Base-by-base conservation (phyloP, 805 yeast species). In the Schwanniomyces vanrijiae region DNA sequence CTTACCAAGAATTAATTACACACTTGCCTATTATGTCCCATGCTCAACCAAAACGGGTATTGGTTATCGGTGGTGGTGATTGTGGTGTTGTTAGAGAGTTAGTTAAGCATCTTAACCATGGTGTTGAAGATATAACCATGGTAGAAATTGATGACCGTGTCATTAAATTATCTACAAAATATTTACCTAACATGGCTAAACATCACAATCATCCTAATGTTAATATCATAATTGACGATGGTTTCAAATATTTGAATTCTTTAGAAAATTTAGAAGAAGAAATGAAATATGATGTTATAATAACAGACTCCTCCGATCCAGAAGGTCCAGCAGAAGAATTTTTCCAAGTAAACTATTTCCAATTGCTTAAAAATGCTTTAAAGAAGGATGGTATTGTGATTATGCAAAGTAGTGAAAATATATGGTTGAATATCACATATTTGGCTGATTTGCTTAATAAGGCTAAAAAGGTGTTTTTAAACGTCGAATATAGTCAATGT, bases 61-160 rank as follows among this genome's bases (percentile, higher is more conserved):
- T 90, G 43, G 94, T 90, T 25, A 88, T 90, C 57, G 97, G 97
- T 22, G 97, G 97, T 21, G 97, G 97, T 37, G 97, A 90, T 65
- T 96, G 97, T 53, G 97, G 97, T 51, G 96, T 90, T 18, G 70
- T 91, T 31, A 78, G 97, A 58, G 97, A 90, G 65, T 84, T 88
- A 14, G 81, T 89, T 40, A 91, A 90, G 68, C 92, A 87, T 60
- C 56, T 69, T 25, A 65, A 64, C 11, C 71, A 72, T 34, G 73
- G 76, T 5, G 77, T 84, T 3, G 84, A 86, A 54, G 66, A 71
- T 40, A 86, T 88, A 13, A 84, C 86, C 11, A 75, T 90, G 64
- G 92, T 88, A n/a, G 97, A 90, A 61, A 91, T 90, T 52, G 97
- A 90, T 67, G 85, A 84, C 61, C 77, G 84, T 50, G 97, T 90